phyloP scores from a whole-genome alignment of 768 basidiomycete genomes.

The Rubroboletus satanas region DNA sequence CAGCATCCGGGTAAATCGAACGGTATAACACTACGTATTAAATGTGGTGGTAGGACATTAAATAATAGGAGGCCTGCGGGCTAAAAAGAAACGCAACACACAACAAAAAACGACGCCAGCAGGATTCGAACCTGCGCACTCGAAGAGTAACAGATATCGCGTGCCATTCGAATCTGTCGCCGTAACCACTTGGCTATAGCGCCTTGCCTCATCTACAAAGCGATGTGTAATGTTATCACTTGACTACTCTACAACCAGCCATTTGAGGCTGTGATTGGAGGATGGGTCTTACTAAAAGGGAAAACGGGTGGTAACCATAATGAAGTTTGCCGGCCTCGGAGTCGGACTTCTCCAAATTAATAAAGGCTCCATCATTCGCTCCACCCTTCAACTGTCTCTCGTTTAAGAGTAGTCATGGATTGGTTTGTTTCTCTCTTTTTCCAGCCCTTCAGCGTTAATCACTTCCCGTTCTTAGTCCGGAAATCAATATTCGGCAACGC shows the following conservation, averaged over 20 bases:
- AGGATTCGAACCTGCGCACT: slow-evolving; percentile 42
- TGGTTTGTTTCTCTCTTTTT: slow-evolving; percentile 35
- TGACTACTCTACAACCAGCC: too few relatives aligned
- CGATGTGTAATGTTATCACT: too few relatives aligned
- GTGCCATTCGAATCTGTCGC: slow-evolving; percentile 61
- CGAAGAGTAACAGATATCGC: slow-evolving; percentile 37
- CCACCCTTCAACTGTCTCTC: neutral
- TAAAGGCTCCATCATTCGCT: too few relatives aligned
- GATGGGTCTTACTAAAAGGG: too few relatives aligned
- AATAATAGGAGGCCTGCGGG: neutral
- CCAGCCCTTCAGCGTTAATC: neutral
- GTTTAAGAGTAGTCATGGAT: slow-evolving; percentile 37
- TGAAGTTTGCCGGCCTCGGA: too few relatives aligned
- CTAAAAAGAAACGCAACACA: neutral
- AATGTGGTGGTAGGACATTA: neutral
- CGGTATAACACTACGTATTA: too few relatives aligned
- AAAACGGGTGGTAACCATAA: too few relatives aligned
- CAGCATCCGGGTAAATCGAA: too few relatives aligned
- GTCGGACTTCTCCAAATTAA: too few relatives aligned
- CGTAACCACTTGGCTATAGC: slow-evolving; percentile 78
- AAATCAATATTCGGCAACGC: slow-evolving; percentile 72
- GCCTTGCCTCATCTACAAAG: slow-evolving; percentile 13
- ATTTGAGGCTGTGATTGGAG: too few relatives aligned
- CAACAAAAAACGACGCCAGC: slow-evolving; percentile 36
- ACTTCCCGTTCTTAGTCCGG: slow-evolving; percentile 46